Evolutionary conservation across 768 basidiomycete species (phyloP), one percentile per base, ranked within the genome.

Genomic region (Amyloporia xantha): DNA sequence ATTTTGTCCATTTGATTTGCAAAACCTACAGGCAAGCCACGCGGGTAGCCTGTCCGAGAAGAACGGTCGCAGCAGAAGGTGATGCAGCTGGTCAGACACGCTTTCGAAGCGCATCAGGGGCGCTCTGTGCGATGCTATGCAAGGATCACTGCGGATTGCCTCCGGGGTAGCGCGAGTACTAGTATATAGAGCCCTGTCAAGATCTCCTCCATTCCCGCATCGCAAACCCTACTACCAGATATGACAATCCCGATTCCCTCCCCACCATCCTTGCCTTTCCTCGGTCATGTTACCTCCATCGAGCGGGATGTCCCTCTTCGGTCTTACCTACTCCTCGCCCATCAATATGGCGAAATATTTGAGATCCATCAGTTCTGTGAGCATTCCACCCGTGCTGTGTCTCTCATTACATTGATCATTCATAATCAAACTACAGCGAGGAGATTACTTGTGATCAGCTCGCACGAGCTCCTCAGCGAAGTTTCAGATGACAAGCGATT

Each of bases 341-440:
- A 69, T 47, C 64, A 68, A 52, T 73, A 72, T 52, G 73, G 73
- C 20, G 68, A 70, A 42, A 72, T 75, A 19, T 73, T 64, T 53
- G 51, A 66, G 49, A 61, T 75, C 30, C 58, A 66, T 44, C 42
- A 73, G 35, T 55, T 67, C 20, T 66, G 71, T 70, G 41, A 25
- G 64, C 52, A 4, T n/a, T n/a, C n/a, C n/a, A n/a, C n/a, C n/a
- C 4, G 15, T 24, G n/a, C n/a, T n/a, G n/a, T n/a, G n/a, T n/a
- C n/a, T n/a, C n/a, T n/a, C n/a, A n/a, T n/a, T n/a, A n/a, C n/a
- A n/a, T n/a, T n/a, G 44, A 23, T 12, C 21, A 30, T 9, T 12
- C 17, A 17, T 27, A 35, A 13, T 40, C 10, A 9, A 11, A 20
- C 20, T 19, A 1, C 45, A 69, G 68, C 63, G 6, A 51, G 62